phyloP scores from a whole-genome alignment of 495 filamentous ascomycete genomes.

The Elaphomyces granulatus region DNA sequence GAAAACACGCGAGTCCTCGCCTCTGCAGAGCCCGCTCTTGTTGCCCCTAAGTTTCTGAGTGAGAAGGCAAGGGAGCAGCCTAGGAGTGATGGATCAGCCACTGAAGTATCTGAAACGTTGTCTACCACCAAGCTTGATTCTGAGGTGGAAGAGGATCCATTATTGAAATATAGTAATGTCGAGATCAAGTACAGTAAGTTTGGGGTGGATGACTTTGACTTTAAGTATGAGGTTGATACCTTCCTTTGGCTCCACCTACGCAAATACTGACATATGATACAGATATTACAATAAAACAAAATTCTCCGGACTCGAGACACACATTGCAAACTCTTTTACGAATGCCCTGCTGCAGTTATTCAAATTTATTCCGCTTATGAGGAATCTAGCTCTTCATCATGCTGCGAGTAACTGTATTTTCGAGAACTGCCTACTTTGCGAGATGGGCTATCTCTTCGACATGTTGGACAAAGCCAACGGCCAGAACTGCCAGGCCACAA shows the following conservation, averaged over 20 bases:
- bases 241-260: not conserved
- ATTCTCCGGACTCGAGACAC: conserved; percentile 87
- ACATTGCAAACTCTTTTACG: conserved; percentile 91
- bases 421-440: conserved; percentile 79
- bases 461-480: conserved; percentile 95
- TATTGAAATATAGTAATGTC: conserved; percentile 73
- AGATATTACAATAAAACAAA: conserved; percentile 86
- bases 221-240: conserved; percentile 46
- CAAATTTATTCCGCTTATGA: conserved; percentile 73
- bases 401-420: conserved; percentile 66
- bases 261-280: conserved; percentile 6
- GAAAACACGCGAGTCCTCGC: conserved; percentile 51
- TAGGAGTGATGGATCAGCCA: conserved; percentile 39
- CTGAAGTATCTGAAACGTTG: conserved; percentile 48
- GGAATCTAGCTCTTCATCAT: conserved; percentile 85
- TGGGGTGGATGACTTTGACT: conserved; percentile 96
- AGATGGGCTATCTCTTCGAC: conserved; percentile 90
- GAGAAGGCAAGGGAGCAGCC: conserved; percentile 67
- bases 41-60: conserved; percentile 79
- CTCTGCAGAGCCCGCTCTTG: conserved; percentile 37
- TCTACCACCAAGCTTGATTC: conserved; percentile 44
- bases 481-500: conserved; percentile 92
- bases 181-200: conserved; percentile 97
- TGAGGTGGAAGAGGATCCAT: conserved; percentile 54
- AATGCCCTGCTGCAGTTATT: conserved; percentile 87